Evolutionary conservation across 2,329 filamentous ascomycete species (phyloP).

Genomic region (Fusarium subtropicale): DNA sequence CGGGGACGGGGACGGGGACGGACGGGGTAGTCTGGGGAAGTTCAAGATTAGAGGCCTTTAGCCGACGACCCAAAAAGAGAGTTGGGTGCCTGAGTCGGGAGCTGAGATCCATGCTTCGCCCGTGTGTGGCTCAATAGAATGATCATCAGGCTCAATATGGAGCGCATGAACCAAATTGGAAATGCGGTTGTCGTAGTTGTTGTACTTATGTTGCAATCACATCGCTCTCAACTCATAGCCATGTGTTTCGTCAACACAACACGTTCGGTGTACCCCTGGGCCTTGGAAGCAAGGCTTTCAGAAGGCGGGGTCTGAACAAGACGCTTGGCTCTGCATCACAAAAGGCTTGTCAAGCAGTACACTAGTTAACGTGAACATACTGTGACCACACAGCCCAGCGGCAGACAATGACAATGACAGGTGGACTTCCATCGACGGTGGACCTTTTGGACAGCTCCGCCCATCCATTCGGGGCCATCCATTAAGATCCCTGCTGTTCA

Average conservation of each 20-base stretch:
- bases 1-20: background rate
- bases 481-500: conserved; percentile 33
- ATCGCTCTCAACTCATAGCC: background rate
- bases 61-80: conserved; percentile 25
- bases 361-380: conserved; percentile 3
- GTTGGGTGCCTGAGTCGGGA: background rate
- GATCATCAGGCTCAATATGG: conserved; percentile 9
- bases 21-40: conserved; percentile 15
- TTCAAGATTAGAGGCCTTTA: conserved; percentile 25
- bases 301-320: background rate
- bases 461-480: conserved; percentile 25
- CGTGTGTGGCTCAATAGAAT: conserved; percentile 17
- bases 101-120: conserved; percentile 1
- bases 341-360: background rate
- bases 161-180: conserved; percentile 5
- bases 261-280: background rate
- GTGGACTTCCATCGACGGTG: conserved; percentile 14
- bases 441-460: conserved; percentile 17
- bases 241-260: background rate
- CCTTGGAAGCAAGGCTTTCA: background rate
- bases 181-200: conserved; percentile 12
- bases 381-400: conserved; percentile 1
- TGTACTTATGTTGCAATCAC: background rate
- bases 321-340: background rate
- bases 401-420: conserved; percentile 11